phyloP scores from a whole-genome alignment of 495 filamentous ascomycete genomes.

The Aspergillus biplanus region DNA sequence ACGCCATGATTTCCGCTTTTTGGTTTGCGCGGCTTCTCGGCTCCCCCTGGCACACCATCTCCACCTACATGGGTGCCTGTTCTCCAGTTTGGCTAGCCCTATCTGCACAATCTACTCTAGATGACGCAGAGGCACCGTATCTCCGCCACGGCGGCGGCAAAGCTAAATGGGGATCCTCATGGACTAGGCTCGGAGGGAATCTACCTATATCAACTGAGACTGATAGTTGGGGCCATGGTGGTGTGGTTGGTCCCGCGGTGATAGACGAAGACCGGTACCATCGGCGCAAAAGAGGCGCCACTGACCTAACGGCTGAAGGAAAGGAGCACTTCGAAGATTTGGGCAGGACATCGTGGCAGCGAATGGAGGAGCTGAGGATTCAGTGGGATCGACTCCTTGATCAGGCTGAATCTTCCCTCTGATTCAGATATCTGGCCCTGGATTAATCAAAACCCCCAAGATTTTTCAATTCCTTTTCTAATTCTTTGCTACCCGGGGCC shows the following conservation, averaged over 20 bases:
- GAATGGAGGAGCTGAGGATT: slow-evolving; percentile 81
- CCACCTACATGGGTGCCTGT: slow-evolving; percentile 74
- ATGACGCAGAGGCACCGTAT: slow-evolving; percentile 57
- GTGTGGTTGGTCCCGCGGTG: slow-evolving; percentile 57
- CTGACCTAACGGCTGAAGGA: slow-evolving; percentile 64
- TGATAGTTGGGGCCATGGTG: slow-evolving; percentile 83
- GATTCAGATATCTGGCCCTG: not conserved
- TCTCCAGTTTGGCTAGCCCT: slow-evolving; percentile 81
- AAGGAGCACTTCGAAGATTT: slow-evolving; percentile 73
- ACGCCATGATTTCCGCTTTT: slow-evolving; percentile 65
- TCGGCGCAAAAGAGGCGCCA: slow-evolving; percentile 59
- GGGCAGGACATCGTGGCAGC: slow-evolving; percentile 73
- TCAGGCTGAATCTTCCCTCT: slow-evolving; percentile 33
- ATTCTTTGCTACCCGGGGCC: slow-evolving; percentile 11
- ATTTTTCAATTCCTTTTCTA: slow-evolving; percentile 5
- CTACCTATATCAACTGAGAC: slow-evolving; percentile 73
- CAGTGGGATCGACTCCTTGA: slow-evolving; percentile 74
- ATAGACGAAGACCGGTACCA: slow-evolving; percentile 49
- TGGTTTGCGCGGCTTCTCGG: slow-evolving; percentile 77
- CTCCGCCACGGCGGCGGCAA: slow-evolving; percentile 51
- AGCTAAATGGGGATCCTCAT: slow-evolving; percentile 84
- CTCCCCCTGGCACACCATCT: slow-evolving; percentile 82
- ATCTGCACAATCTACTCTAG: slow-evolving; percentile 65
- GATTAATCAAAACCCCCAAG: too few species aligned
- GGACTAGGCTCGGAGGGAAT: slow-evolving; percentile 58